Conservation (phyloP, 2,329 filamentous ascomycete species). For the Alternaria postmessia region DNA sequence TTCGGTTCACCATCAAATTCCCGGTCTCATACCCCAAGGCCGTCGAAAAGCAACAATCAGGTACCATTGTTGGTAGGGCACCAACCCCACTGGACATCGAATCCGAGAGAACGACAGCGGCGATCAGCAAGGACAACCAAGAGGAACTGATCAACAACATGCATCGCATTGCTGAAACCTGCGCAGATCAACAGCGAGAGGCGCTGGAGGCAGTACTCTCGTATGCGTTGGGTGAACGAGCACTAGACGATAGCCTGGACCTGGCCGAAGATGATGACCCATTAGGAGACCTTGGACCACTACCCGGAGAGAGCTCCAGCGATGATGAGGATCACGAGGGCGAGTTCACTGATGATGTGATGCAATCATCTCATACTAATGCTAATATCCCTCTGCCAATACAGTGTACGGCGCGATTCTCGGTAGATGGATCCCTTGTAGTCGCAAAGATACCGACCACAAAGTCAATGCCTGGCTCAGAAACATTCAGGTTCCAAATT, state of each 20-base stretch:
- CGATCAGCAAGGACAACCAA: conserved; percentile 60
- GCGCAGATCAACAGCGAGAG: conserved; percentile 61
- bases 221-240: conserved; percentile 67
- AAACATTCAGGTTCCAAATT: conserved; percentile 39
- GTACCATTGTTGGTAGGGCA: conserved; percentile 38
- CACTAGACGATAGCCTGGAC: conserved; percentile 64
- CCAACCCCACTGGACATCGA: conserved; percentile 60
- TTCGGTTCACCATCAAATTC: conserved; percentile 67
- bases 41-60: conserved; percentile 47
- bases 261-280: conserved; percentile 62
- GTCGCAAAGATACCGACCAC: conserved; percentile 56
- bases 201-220: conserved; percentile 69
- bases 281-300: conserved; percentile 49
- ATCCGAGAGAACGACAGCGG: conserved; percentile 64
- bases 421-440: conserved; percentile 63
- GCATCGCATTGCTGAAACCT: conserved; percentile 63
- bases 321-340: conserved; percentile 76
- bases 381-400: conserved; percentile 70
- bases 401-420: conserved; percentile 66
- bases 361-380: conserved; percentile 66
- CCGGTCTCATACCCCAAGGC: conserved; percentile 65
- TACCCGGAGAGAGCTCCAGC: conserved; percentile 77
- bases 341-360: conserved; percentile 56
- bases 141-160: conserved; percentile 60
- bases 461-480: conserved; percentile 39